Evolutionary conservation across 495 filamentous ascomycete genomes (phyloP).

Genomic region (Antarctomyces pellizariae): DNA sequence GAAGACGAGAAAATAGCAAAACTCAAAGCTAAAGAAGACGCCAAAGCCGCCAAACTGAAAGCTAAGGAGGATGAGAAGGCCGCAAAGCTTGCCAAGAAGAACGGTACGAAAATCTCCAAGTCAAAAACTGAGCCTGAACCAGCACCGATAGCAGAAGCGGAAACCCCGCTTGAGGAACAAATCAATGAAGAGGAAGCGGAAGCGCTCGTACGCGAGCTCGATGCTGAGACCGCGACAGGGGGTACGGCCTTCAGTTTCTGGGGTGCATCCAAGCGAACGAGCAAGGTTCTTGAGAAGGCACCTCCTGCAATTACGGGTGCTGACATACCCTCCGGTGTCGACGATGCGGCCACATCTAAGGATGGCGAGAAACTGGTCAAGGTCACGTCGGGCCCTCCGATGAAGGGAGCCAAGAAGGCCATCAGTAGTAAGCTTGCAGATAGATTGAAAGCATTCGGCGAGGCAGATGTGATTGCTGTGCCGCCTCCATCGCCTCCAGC

Average conservation of each 20-base stretch:
- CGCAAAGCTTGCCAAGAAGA: slow-evolving; percentile 3
- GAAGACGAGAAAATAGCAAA: slow-evolving; percentile 3
- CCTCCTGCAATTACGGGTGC: slow-evolving; percentile 11
- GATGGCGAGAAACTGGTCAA: slow-evolving; percentile 9
- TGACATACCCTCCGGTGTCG: slow-evolving; percentile 13
- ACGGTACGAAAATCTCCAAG: slow-evolving; percentile 4
- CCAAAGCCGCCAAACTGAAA: slow-evolving; percentile 1
- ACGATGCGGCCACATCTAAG: slow-evolving; percentile 8
- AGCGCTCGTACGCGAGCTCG: not conserved
- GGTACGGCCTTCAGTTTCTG: slow-evolving; percentile 17
- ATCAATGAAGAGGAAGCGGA: slow-evolving; percentile 5
- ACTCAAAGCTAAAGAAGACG: slow-evolving; percentile 4
- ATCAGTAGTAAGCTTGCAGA: slow-evolving; percentile 26
- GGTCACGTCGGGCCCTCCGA: slow-evolving; percentile 7
- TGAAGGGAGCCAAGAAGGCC: slow-evolving; percentile 16
- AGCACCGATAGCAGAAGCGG: slow-evolving; percentile 1
- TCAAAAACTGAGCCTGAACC: slow-evolving; percentile 8
- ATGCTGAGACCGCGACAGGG: not conserved
- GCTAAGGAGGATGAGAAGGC: slow-evolving; percentile 2
- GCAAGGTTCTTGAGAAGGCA: slow-evolving; percentile 10
- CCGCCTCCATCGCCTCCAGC: slow-evolving; percentile 16
- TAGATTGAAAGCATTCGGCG: slow-evolving; percentile 27
- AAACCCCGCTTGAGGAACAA: slow-evolving; percentile 7
- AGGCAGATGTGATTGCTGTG: slow-evolving; percentile 14
- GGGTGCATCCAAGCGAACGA: slow-evolving; percentile 17